Conservation (phyloP, 2,329 filamentous ascomycete species). For the Acarospora socialis region DNA sequence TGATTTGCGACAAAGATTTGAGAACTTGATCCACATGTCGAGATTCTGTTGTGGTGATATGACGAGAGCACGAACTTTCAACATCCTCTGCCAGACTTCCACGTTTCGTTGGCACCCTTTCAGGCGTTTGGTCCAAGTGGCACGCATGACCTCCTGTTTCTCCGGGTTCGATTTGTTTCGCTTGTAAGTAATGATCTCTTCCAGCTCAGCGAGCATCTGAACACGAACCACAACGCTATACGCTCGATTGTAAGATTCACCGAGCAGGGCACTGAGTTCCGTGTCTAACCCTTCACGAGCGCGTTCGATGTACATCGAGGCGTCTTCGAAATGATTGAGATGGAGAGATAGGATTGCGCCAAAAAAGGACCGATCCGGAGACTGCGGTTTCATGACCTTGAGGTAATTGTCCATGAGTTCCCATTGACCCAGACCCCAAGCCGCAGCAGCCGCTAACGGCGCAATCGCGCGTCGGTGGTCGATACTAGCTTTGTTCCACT, state of each 20-base stretch:
- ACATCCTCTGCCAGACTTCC: conserved; percentile 96
- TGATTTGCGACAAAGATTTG: conserved; percentile 94
- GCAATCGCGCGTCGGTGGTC: conserved; percentile 87
- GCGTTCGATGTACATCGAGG: conserved; percentile 75
- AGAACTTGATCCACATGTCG: conserved; percentile 99
- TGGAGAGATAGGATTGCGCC: conserved; percentile 91
- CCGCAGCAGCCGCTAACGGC: conserved; percentile 82
- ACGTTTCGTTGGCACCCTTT: conserved; percentile 94
- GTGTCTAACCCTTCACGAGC: conserved; percentile 89
- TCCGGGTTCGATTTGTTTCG: conserved; percentile 65
- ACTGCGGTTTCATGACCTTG: conserved; percentile 83
- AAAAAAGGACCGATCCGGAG: conserved; percentile 93
- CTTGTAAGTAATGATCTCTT: conserved; percentile 97
- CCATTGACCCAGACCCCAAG: conserved; percentile 95
- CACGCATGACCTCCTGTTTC: conserved; percentile 80
- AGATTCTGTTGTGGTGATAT: conserved; percentile 86
- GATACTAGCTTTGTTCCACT: conserved; percentile 77
- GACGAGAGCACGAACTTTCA: conserved; percentile 84
- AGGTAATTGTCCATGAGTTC: conserved; percentile 97
- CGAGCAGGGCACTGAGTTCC: conserved; percentile 88
- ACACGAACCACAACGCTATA: conserved; percentile 97
- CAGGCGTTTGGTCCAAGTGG: conserved; percentile 89
- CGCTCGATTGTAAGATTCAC: conserved; percentile 93
- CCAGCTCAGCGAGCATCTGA: conserved; percentile 96
- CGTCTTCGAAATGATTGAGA: conserved; percentile 87